phyloP scores from a whole-genome alignment of 2,329 filamentous ascomycete species.

The Pyricularia pennisetigena region DNA sequence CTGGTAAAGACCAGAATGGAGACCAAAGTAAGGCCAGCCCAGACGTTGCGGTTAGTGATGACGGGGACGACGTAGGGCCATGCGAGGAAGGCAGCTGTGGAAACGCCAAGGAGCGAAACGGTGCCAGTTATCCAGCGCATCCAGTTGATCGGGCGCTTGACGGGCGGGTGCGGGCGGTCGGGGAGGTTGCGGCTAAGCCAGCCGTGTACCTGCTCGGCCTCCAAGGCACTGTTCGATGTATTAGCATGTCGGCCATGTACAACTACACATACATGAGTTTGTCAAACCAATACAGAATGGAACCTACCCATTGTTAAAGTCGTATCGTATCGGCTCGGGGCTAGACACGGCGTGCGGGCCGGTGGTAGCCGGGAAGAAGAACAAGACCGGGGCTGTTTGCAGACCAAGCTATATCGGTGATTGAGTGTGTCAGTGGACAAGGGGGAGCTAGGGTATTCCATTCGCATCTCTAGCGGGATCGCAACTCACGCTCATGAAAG shows the following conservation, averaged over 20 bases:
- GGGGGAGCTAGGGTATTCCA: neutral
- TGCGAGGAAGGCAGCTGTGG: constrained; percentile 60
- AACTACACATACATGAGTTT: neutral
- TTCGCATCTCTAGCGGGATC: neutral
- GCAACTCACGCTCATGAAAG: constrained; percentile 70
- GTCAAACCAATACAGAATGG: neutral
- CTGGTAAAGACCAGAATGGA: constrained; percentile 86
- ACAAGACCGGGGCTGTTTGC: constrained; percentile 84
- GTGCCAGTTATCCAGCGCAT: constrained; percentile 58
- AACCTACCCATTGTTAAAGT: constrained; percentile 71
- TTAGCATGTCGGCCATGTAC: constrained; percentile 45
- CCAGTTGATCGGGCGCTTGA: constrained; percentile 84
- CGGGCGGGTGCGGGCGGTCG: constrained; percentile 64
- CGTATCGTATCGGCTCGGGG: constrained; percentile 64
- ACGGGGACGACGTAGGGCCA: constrained; percentile 74
- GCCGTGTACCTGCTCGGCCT: constrained; percentile 64
- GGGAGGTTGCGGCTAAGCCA: constrained; percentile 76
- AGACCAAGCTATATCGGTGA: constrained; percentile 60
- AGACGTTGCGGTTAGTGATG: constrained; percentile 83
- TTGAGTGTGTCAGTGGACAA: constrained; percentile 9
- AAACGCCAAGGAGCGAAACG: constrained; percentile 57
- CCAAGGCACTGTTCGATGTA: constrained; percentile 11
- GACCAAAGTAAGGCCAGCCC: constrained; percentile 85
- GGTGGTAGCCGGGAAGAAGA: constrained; percentile 76
- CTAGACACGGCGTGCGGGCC: constrained; percentile 69